Evolutionary conservation across 2,329 filamentous ascomycete species (phyloP), one percentile per base, ranked within the genome.

Genomic region (Leptosphaerulina australis): DNA sequence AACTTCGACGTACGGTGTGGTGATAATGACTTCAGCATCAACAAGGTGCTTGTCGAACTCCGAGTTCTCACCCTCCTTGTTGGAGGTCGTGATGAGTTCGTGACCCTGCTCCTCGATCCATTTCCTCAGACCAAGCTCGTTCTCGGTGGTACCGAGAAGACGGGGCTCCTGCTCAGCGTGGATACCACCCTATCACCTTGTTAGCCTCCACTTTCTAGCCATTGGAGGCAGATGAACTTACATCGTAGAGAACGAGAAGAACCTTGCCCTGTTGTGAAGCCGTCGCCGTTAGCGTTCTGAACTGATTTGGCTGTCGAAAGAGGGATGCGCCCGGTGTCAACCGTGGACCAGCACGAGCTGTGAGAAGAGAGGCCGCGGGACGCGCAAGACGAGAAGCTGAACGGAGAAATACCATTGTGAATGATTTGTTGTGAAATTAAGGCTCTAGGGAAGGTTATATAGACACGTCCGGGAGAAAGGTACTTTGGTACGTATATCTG

Each of bases 31-130:
- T 78, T 99, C 94, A 56, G 94, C 91, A 73, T 97, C 94, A 56
- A 94, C 91, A 46, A 99, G 85, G 80, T 99, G 91, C 81, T 92
- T 84, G 78, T 97, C 94, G 66, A 99, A 97, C 63, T 83, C 88
- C 55, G 93, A 97, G 83, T 88, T 84, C 79, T 91, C 88, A 62
- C 91, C 88, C 67, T 99, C 94, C 83, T 99, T 99, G 83, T 97
- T 91, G 35, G 92, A 96, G 60, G 94, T 99, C 68, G 94, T 99
- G 66, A 99, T 84, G 56, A 99, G 85, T 59, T 90, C 95, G 85
- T 99, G 94, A 69, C 94, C 94, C 76, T 95, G 88, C 56, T 93
- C 90, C 82, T 97, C 94, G 66, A 99, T 87, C 93, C 94, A 99
- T 79, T 95, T 92, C 73, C 94, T 86, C 73, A 99, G 82, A 67